Percentiles rank a stretch among this genome's conserved stretches.
phyloP scores from a whole-genome alignment of 1,284 basidiomycete genomes.

The Cystobasidiaceae sp. region DNA sequence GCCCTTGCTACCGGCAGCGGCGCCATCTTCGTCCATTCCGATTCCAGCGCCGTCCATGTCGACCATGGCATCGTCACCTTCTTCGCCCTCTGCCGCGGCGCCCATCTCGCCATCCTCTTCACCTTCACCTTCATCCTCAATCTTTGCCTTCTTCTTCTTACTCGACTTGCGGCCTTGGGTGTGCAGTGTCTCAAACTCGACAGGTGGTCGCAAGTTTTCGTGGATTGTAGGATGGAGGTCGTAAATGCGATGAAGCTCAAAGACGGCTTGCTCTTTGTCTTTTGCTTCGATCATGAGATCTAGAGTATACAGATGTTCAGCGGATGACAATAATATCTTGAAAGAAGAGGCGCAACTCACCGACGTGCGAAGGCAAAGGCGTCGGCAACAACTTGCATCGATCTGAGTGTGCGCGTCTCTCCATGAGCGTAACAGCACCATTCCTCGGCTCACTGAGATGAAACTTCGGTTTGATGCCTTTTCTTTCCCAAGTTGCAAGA shows the following conservation, averaged over 20 bases:
- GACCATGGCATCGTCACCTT: conserved; percentile 38
- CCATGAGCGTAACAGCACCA: conserved; percentile 71
- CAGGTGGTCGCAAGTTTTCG: conserved; percentile 49
- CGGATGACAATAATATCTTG: not conserved
- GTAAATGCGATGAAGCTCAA: conserved; percentile 77
- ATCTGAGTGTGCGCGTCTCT: conserved; percentile 77
- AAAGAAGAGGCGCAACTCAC: conserved; percentile 35
- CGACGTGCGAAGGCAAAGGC: conserved; percentile 48
- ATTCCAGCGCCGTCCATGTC: conserved; percentile 44
- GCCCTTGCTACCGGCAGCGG: conserved; percentile 33
- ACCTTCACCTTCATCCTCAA: conserved; percentile 34
- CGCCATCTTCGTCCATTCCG: no score
- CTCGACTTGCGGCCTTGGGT: conserved; percentile 46
- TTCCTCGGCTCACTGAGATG: conserved; percentile 76
- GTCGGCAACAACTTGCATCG: conserved; percentile 63
- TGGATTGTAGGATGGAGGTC: conserved; percentile 61
- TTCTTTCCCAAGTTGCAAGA: conserved; percentile 65
- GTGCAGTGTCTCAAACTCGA: conserved; percentile 48
- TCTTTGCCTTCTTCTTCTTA: conserved; percentile 45
- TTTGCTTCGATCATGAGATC: conserved; percentile 93
- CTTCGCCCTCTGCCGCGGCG: conserved; percentile 42
- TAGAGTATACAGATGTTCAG: conserved; percentile 11
- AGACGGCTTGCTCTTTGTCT: conserved; percentile 87
- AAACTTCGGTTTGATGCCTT: conserved; percentile 75
- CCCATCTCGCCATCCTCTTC: conserved; percentile 37